Percentiles rank a stretch among this genome's conserved stretches.
phyloP scores from a whole-genome alignment of 257 asterid genomes.

The Fraxinus cuspidata region DNA sequence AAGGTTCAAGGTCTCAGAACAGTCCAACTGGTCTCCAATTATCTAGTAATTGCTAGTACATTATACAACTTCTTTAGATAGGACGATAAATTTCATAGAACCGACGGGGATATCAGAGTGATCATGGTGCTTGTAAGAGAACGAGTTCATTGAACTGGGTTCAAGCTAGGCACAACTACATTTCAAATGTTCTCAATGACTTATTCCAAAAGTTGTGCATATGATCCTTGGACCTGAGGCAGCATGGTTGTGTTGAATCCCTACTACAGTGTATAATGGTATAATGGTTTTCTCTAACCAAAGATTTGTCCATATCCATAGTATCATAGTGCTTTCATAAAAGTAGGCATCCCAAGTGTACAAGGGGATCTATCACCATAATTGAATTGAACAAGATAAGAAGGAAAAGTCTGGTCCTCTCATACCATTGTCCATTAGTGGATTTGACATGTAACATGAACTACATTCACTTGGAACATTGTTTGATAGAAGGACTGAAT shows the following conservation, averaged over 20 bases:
- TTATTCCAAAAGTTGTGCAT: too few species aligned
- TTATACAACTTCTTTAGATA: too few species aligned
- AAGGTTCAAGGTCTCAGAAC: background rate
- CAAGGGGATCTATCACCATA: background rate
- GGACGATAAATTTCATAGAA: background rate
- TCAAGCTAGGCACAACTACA: too few species aligned
- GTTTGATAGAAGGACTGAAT: background rate
- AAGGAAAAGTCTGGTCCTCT: background rate
- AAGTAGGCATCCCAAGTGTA: background rate
- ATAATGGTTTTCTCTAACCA: background rate
- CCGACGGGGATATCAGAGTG: background rate
- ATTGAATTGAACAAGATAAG: too few species aligned
- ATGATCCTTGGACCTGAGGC: background rate
- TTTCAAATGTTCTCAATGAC: too few species aligned
- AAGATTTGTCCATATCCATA: background rate
- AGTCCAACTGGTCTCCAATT: background rate
- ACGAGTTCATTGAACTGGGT: too few species aligned
- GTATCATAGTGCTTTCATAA: background rate
- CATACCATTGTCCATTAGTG: background rate
- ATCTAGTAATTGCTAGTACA: background rate
- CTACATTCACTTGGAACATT: background rate
- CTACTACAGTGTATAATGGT: background rate
- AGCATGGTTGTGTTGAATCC: background rate
- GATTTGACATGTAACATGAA: background rate
- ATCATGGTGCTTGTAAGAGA: too few species aligned